A percentile compares a stretch with the other conserved stretches of the same genome.
Evolutionary conservation across 352 stramenopile species (phyloP).

Genomic region (Pythium aristosporum): DNA sequence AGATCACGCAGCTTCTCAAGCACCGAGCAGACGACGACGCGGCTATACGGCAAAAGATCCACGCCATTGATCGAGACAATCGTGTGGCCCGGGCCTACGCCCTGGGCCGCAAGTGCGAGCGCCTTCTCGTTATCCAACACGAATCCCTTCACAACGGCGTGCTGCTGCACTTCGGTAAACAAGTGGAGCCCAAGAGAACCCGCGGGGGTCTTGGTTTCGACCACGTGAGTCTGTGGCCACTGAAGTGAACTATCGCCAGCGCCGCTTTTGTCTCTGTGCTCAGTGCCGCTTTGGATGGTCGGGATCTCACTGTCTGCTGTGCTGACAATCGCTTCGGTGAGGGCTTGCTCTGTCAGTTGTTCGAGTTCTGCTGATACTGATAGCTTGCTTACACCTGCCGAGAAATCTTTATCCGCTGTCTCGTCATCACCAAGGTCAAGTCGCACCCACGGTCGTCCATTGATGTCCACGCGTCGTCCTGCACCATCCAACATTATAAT

Average conservation of each 20-base stretch:
- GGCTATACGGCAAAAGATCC: slow-evolving; percentile 39
- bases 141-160: slow-evolving; percentile 58
- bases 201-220: slow-evolving; percentile 38
- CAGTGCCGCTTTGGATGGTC: neutral
- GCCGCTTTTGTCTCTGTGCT: neutral
- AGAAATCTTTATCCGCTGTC: neutral
- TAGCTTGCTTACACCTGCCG: neutral
- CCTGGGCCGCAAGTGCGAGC: slow-evolving; percentile 29
- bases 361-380: slow-evolving; percentile 6
- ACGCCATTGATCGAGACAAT: slow-evolving; percentile 61
- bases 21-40: slow-evolving; percentile 41
- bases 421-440: neutral
- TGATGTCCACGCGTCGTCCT: slow-evolving; percentile 45
- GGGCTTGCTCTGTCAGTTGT: slow-evolving; percentile 17
- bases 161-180: slow-evolving; percentile 49
- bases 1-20: slow-evolving; percentile 51
- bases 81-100: slow-evolving; percentile 36
- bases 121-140: slow-evolving; percentile 48
- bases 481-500: slow-evolving; percentile 60
- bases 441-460: slow-evolving; percentile 36
- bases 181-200: slow-evolving; percentile 64
- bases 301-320: slow-evolving; percentile 14
- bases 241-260: neutral
- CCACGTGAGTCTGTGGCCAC: slow-evolving; percentile 31
- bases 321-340: slow-evolving; percentile 12